These are phyloP conservation scores for Friedmanniomyces simplex DNA, from an alignment of 495 filamentous ascomycete species.

Conservation along the genomic window DNA sequence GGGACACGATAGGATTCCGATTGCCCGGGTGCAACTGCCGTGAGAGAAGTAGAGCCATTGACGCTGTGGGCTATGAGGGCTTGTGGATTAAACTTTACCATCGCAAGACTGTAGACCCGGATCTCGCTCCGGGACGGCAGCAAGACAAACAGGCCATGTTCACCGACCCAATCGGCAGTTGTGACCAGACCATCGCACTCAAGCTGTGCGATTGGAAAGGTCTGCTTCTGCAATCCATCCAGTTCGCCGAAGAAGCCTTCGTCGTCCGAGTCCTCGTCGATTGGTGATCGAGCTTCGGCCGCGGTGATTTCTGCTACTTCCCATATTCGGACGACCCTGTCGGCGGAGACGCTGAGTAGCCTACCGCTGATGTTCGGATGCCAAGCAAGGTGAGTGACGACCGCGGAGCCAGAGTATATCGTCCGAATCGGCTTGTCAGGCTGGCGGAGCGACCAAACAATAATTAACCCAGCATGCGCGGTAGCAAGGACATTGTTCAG, in stretches of 20 bases:
- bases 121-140: neutral
- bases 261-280: neutral
- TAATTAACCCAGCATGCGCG: neutral
- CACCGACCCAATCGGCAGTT: conserved; percentile 2
- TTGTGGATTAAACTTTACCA: neutral
- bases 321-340: conserved; percentile 3
- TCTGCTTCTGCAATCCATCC: neutral
- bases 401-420: neutral
- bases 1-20: conserved; percentile 1
- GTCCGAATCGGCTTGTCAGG: neutral
- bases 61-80: no score
- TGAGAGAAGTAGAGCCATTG: no score
- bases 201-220: neutral
- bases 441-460: neutral
- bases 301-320: neutral
- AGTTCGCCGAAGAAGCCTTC: conserved; percentile 4
- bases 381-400: neutral
- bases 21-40: neutral
- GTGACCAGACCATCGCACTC: neutral
- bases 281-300: neutral
- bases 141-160: neutral
- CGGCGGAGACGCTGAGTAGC: neutral
- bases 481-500: neutral
- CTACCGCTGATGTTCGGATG: conserved; percentile 1
- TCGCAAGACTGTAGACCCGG: neutral